Evolutionary conservation across 1,139 yeast species (phyloP), one percentile per base, ranked within the genome.

Genomic region (Suhomyces coccinellae): DNA sequence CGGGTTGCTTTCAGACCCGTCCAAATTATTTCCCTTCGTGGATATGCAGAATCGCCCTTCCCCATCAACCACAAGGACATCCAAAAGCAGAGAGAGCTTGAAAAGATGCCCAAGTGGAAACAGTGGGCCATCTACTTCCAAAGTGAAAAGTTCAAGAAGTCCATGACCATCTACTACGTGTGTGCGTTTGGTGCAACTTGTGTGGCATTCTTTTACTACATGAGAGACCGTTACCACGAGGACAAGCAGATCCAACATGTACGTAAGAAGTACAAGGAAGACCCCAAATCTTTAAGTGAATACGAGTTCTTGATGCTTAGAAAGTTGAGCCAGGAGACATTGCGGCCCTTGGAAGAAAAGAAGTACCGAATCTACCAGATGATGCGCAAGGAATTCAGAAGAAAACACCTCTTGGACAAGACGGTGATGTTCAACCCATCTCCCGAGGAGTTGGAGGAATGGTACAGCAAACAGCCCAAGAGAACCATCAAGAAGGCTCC

Each of bases 231-330:
- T 40, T 85, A 78, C 59, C 68, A 75, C 43, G 83, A 82, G 59
- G 95, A 86, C 52, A 73, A 79, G 47, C 90, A 84, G 56, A 69
- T 83, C 49, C 62, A 71, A 30, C 69, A 70, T 41, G 71, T 76
- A 38, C 64, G 75, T 47, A 68, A 65, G 44, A 75, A 75, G 55
- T 73, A 73, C 45, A 66, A 61, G 4, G 62, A 60, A 1, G 75
- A 69, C 44, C 70, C 77, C 9, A 53, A 61, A 11, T 57, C 63
- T 16, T 65, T 80, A 36, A 73, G 77, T 42, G 91, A 86, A 55
- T 86, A 83, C 58, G 88, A 86, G 54, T 69, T 67, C 43, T 65
- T 85, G 49, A 77, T 84, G 57, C 64, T 84, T 50, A 82, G 85
- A 58, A 82, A 78, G 36, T 59, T 77, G 41, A 66, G 72, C 44